phyloP scores from a whole-genome alignment of 2,329 filamentous ascomycete species.

The Cercospora brassicicola region DNA sequence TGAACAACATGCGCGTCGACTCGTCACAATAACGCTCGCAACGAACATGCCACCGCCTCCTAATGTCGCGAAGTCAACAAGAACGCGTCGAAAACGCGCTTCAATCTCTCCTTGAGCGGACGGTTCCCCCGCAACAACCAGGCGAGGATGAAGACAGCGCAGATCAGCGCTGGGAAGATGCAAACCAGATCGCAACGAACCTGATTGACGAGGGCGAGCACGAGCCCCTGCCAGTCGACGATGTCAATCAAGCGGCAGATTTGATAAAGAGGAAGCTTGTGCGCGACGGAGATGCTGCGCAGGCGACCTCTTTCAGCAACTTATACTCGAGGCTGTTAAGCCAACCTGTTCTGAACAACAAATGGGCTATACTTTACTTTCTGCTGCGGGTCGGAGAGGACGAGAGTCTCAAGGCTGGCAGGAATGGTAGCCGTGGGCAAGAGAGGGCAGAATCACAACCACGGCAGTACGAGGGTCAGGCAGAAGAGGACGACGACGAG shows the following conservation, averaged over 20 bases:
- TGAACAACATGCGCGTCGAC: conserved; percentile 8
- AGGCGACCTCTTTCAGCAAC: conserved; percentile 83
- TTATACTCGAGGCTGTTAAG: conserved; percentile 85
- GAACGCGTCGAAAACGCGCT: conserved; percentile 76
- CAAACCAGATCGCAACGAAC: conserved; percentile 53
- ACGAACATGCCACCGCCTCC: conserved; percentile 8
- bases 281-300: conserved; percentile 67
- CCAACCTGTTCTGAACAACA: conserved; percentile 89
- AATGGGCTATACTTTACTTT: conserved; percentile 94
- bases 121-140: conserved; percentile 64
- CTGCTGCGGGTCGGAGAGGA: conserved; percentile 72
- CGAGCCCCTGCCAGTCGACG: conserved; percentile 58
- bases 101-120: conserved; percentile 72
- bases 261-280: conserved; percentile 87
- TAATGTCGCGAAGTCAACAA: conserved; percentile 16
- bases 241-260: conserved; percentile 89
- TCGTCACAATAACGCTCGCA: background rate
- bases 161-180: conserved; percentile 67
- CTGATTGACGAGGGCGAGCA: conserved; percentile 48
- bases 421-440: conserved; percentile 3
- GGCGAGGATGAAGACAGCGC: conserved; percentile 66
- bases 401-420: background rate
- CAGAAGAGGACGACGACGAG: conserved; percentile 23
- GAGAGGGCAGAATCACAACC: conserved; percentile 13
- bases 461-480: conserved; percentile 8